Base-by-base conservation (phyloP, 148 eudicot genomes). In the Rhododendron simsii region DNA sequence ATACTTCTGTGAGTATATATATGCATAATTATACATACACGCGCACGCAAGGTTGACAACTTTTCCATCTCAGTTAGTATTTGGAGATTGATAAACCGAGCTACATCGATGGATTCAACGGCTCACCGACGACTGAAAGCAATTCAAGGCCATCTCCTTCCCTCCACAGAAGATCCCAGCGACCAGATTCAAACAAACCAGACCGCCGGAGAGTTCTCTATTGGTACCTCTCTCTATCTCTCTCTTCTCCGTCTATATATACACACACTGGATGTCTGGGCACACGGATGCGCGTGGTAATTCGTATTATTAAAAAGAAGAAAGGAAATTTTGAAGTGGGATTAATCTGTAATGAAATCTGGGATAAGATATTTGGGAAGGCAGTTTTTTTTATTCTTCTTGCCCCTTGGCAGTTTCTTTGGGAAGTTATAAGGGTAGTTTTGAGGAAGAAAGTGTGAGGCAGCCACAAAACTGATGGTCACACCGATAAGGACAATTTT, bases 171-270 rank as follows among this genome's bases (percentile, higher is more conserved):
- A 45, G 92, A 91, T 53, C 47, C 82, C 3, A 5, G 23, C 81
- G 88, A 75, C 21, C 87, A 61, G 85, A 45, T 96, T 61, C 81
- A 80, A 47, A 41, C 81, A 9, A 94, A 89, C 84, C 87, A 84
- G 45, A 96, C 99, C 33, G 91, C 98, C 67, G 94, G 93, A 57
- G 96, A 94, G 83, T 96, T 85, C 78, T 85, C 81, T 35, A 83
- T 88, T 83, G 95, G 98, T 96, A 89, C 51, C 61, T 33, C 78
- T 57, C 73, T 18, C 74, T 78, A 44, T 14, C 47, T 33, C 45
- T 35, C 73, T 15, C 48, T 6, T 5, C 44, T 26, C 28, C 3
- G 13, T 37, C 20, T 12, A 33, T 3, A 61, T 7, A 59, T 20
- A 5, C 59, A 55, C 13, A 55, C 5, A 55, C 53, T 50, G 53